Evolutionary conservation across 768 basidiomycete genomes (phyloP), one percentile per base, ranked within the genome.

Genomic region (Asterophora parasitica): DNA sequence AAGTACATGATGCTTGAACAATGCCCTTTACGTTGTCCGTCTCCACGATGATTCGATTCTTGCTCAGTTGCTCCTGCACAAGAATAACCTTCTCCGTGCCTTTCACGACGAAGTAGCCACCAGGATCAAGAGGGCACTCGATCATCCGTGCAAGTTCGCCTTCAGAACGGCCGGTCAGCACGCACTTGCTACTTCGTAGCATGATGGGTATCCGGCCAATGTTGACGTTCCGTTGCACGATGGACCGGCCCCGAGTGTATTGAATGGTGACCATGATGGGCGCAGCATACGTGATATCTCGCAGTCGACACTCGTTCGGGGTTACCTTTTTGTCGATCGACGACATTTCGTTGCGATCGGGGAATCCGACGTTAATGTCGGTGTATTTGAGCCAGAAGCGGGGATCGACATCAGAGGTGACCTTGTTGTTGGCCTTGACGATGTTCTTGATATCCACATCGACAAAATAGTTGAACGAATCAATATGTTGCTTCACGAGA

Each of bases 51-150:
- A 99, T 99, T 34, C 96, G 81, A 66, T 99, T 98, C 76, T 98
- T 98, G 76, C 91, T 94, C 61, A 98, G 69, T 69, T 99, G 96
- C 64, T 98, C 96, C 65, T 99, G 96, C 6, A 99, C 95, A 52
- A 99, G 74, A 56, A 99, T 99, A 58, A 99, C 96, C 70, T 98
- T 99, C 69, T 99, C 95, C 35, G 95, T 99, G 31, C 95, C 95
- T 68, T 94, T 97, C 43, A 99, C 96, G 49, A 99, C 87, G 65
- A 99, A 99, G 64, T 98, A 98, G 3, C 96, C 96, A n/a, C 96
- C 96, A 9, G 96, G 95, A 70, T 99, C 96, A 49, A 98, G 75
- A 3, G 96, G 96, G 65, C 96, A 99, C 67, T 99, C 96, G 9
- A 79, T 83, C 92, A 97, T 94, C 32, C 81, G 75, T n/a, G 96